Percentiles rank a stretch among this genome's conserved stretches.
Evolutionary conservation across 345 rosid species (phyloP).

Genomic region (Eucalyptus decipiens): DNA sequence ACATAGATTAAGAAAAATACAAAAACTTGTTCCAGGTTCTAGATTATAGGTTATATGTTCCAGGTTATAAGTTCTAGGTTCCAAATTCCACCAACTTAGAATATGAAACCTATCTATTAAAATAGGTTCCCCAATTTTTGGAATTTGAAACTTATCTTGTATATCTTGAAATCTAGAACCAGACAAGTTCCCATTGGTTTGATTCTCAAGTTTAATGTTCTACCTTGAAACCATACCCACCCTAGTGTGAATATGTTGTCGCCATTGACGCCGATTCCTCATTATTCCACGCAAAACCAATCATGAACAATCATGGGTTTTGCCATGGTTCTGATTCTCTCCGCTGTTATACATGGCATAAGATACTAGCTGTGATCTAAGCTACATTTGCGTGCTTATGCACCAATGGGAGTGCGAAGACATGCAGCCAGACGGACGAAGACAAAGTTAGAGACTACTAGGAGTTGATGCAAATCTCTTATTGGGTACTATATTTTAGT

Average conservation of each 20-base stretch:
- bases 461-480: not conserved
- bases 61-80: too few species aligned
- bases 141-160: accelerated
- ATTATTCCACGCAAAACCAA: not conserved
- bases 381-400: not conserved
- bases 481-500: not conserved
- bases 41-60: too few species aligned
- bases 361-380: not conserved
- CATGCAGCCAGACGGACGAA: not conserved
- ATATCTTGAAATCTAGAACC: too few species aligned
- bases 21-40: too few species aligned
- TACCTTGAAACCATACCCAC: too few species aligned
- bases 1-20: accelerated
- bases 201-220: too few species aligned
- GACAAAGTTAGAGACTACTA: not conserved
- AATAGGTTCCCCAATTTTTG: too few species aligned
- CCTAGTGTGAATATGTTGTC: not conserved
- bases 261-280: not conserved
- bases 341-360: not conserved
- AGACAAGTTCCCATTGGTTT: accelerated
- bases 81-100: too few species aligned
- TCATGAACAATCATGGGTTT: not conserved
- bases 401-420: not conserved
- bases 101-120: too few species aligned
- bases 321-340: not conserved